Percentiles rank a stretch among this genome's conserved stretches.
These are phyloP conservation scores for Pseudogymnoascus sp. DNA, from an alignment of 2,329 filamentous ascomycete genomes.

Conservation along the genomic window DNA sequence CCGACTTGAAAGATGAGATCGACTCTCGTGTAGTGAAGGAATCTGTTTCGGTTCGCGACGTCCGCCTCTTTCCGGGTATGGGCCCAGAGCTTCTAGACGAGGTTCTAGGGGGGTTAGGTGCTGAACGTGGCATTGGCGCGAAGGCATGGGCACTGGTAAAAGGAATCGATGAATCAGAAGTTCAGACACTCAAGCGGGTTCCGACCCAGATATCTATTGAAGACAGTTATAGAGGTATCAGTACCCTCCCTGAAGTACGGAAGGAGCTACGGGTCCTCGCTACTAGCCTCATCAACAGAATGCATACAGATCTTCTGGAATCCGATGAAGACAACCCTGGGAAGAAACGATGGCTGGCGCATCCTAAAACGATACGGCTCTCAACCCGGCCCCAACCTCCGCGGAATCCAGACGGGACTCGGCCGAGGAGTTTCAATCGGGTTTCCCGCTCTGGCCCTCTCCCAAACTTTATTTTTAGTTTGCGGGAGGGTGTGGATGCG, in stretches of 20 bases:
- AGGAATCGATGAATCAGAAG: conserved; percentile 67
- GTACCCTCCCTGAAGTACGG: conserved; percentile 52
- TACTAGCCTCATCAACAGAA: conserved; percentile 62
- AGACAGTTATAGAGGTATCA: conserved; percentile 73
- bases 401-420: conserved; percentile 42
- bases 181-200: conserved; percentile 60
- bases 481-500: conserved; percentile 46
- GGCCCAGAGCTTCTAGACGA: conserved; percentile 56
- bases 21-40: conserved; percentile 40
- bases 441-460: conserved; percentile 68
- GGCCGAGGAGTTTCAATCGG: conserved; percentile 54
- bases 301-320: conserved; percentile 67
- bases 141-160: conserved; percentile 73
- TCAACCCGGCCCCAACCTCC: conserved; percentile 59
- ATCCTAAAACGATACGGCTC: conserved; percentile 72
- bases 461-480: conserved; percentile 63
- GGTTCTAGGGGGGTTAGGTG: conserved; percentile 60
- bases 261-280: conserved; percentile 62
- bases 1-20: conserved; percentile 32
- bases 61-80: conserved; percentile 55
- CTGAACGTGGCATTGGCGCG: conserved; percentile 60
- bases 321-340: conserved; percentile 17
- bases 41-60: conserved; percentile 54
- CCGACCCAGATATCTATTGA: conserved; percentile 91
- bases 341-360: conserved; percentile 59